These are phyloP conservation scores for Fusarium sp. DNA, from an alignment of 2,329 filamentous ascomycete genomes.

Conservation along the genomic window DNA sequence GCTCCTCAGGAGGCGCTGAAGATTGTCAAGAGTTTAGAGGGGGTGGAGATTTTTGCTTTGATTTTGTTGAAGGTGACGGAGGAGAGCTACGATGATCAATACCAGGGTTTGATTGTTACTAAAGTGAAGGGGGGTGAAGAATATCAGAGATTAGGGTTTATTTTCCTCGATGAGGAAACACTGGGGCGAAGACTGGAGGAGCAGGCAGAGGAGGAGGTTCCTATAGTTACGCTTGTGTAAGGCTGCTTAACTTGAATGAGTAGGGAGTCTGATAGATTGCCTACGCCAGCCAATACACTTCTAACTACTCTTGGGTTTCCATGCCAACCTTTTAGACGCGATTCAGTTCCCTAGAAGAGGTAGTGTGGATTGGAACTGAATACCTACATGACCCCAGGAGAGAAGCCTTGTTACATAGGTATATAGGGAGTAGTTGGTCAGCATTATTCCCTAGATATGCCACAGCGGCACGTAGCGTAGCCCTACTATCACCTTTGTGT, in stretches of 20 bases:
- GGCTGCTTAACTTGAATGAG: not conserved
- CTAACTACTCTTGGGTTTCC: too few species aligned
- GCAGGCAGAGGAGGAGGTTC: not conserved
- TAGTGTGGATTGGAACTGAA: too few species aligned
- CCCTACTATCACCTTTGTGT: too few species aligned
- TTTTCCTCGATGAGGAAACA: not conserved
- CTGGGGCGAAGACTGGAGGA: not conserved
- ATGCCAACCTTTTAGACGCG: too few species aligned
- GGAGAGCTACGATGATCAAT: accelerated
- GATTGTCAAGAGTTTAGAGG: not conserved
- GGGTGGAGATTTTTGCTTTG: not conserved
- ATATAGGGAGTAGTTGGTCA: too few species aligned
- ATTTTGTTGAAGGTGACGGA: not conserved
- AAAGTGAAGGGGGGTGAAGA: not conserved
- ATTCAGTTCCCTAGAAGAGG: too few species aligned
- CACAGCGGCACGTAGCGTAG: too few species aligned
- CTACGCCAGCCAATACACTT: too few species aligned
- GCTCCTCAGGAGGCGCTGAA: not conserved
- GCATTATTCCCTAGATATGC: too few species aligned
- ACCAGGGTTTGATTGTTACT: not conserved
- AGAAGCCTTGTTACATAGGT: too few species aligned
- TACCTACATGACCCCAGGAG: too few species aligned
- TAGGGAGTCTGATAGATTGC: not conserved
- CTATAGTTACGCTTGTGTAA: not conserved
- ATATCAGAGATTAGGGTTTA: not conserved